Conservation (phyloP, 1,284 basidiomycete genomes). For the Apiotrichum domesticum region DNA sequence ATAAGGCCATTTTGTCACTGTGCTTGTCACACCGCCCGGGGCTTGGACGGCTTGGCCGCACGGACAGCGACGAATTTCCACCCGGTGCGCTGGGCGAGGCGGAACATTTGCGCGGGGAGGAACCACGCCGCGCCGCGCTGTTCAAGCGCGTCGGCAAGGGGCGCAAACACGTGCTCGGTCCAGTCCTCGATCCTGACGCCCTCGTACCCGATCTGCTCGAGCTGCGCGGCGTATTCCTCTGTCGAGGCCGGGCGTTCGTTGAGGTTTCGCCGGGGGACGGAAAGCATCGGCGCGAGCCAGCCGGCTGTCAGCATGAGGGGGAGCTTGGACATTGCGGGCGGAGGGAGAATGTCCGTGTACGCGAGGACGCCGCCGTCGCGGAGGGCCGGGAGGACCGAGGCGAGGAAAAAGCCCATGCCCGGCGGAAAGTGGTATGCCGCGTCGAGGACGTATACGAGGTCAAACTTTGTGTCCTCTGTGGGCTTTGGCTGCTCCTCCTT, state of each 20-base stretch:
- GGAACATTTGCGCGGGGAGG: conserved; percentile 50
- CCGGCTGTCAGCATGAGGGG: conserved; percentile 18
- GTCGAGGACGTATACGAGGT: conserved; percentile 54
- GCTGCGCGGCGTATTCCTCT: conserved; percentile 50
- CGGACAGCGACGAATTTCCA: conserved; percentile 57
- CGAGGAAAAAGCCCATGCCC: conserved; percentile 52
- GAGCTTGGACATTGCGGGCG: conserved; percentile 12
- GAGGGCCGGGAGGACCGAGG: conserved; percentile 50
- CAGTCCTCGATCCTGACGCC: conserved; percentile 59
- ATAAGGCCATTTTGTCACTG: too few species aligned
- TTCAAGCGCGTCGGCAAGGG: conserved; percentile 54
- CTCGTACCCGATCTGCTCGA: conserved; percentile 55
- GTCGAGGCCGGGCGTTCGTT: conserved; percentile 40
- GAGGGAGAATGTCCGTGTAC: conserved; percentile 57
- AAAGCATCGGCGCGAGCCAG: conserved; percentile 32
- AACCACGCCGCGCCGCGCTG: conserved; percentile 48
- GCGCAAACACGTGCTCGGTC: conserved; percentile 57
- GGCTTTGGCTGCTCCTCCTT: not conserved
- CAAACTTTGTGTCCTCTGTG: conserved; percentile 27
- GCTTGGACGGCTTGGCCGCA: conserved; percentile 28
- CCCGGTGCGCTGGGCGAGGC: conserved; percentile 47
- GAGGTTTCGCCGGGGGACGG: conserved; percentile 56
- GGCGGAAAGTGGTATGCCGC: conserved; percentile 66
- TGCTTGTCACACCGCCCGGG: too few species aligned
- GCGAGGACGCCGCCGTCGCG: conserved; percentile 55